Evolutionary conservation across 2,329 filamentous ascomycete species (phyloP), one percentile per base, ranked within the genome.

Genomic region (Ceratocystis ficicola): DNA sequence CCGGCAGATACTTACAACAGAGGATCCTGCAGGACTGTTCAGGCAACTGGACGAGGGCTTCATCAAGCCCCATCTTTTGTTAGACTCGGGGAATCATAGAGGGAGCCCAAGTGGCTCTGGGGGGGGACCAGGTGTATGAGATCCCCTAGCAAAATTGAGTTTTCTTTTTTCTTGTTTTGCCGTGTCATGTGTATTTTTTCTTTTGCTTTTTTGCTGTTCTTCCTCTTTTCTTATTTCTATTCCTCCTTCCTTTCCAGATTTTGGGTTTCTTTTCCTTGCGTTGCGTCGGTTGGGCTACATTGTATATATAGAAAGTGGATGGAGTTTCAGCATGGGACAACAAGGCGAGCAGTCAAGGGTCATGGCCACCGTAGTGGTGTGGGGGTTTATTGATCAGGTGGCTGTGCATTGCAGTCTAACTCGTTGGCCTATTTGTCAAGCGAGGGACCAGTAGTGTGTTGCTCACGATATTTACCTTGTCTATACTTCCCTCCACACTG

Each of bases 41-140:
- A 86, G 86, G 70, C 92, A 96, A 76, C 78, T 99, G 68, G 94
- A 99, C 74, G 94, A 99, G 75, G 90, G 92, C 68, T 96, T 91
- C 74, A 92, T 97, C 75, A 97, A 97, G 79, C 93, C 93, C 20
- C 89, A 87, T 73, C 77, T 97, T 65, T 76, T 97, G 69, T 81
- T 97, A 22, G 92, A 96, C 76, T 65, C 66, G 15, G 66, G 63
- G 28, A 66, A 28, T 59, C 63, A 67, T 52, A 62, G 62, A 61
- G 88, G 87, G 30, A 36, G 55, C 55, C 25, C 55, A n/a, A 36
- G 55, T 59, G 80, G 72, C 48, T 70, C 72, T n/a, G 73, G 73
- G 5, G 70, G 71, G 2, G 70, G 71, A 57, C 69, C 71, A 25
- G 69, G 70, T 52, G 60, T 61, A 46, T 62, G 57, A 32, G 41